Evolutionary conservation across 1,284 basidiomycete species (phyloP), one percentile per base, ranked within the genome.

Genomic region (Inonotus obliquus): DNA sequence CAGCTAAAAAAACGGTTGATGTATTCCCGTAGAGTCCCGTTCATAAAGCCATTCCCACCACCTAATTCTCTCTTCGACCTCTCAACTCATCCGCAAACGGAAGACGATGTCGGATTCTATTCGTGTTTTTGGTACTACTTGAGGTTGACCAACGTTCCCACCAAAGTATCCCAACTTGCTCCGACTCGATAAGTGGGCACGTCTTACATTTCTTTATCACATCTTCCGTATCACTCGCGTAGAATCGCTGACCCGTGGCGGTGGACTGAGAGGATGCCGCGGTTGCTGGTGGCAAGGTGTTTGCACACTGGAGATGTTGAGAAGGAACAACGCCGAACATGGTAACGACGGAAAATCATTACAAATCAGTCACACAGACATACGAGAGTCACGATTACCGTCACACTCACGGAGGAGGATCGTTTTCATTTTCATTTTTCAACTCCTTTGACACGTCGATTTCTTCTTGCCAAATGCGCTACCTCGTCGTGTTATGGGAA

Each of bases 251-350:
- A 44, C 41, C 17, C 59, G 59, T 13, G 35, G 59, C 35, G 52
- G 52, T 5, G 58, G 58, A 10, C 54, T 51, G 17, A 39, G 56
- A 38, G 32, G 56, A 9, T 49, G 61, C 27, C 59, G 57, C 27
- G 29, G n/a, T n/a, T n/a, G n/a, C n/a, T n/a, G n/a, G n/a, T n/a
- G 56, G 2, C 27, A 44, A 1, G 19, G 59, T 27, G 57, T 59
- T 14, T 27, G 38, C 4, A 57, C 59, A 25, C 53, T 63, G 4
- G 56, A 63, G 62, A 63, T 10, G 62, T 63, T 7, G 62, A 63
- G 41, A 51, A 51, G 41, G 62, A 63, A 51, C 61, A 62, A 57
- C 45, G 45, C 6, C 47, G 51, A 35, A 32, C 35, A 11, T n/a
- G n/a, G n/a, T n/a, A n/a, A n/a, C 10, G 44, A 39, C 19, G n/a